phyloP scores from a whole-genome alignment of 78 protist genomes.

The Anaeramoeba flamelloides region DNA sequence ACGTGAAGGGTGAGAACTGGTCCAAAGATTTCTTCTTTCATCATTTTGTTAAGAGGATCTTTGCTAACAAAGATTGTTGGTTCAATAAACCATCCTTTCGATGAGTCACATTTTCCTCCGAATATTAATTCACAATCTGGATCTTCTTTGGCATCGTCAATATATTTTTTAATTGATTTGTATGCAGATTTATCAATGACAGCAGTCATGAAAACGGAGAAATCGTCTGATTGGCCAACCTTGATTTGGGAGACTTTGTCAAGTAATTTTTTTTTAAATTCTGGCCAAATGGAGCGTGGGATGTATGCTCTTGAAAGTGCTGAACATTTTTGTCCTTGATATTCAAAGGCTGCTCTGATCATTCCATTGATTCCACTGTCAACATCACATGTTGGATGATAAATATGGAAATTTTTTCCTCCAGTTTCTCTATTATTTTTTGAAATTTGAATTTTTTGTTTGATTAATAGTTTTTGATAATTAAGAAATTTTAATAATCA shows the following conservation, averaged over 20 bases:
- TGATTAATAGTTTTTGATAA: slow-evolving; percentile 9
- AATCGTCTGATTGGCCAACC: slow-evolving; percentile 21
- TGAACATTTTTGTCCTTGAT: slow-evolving; percentile 83
- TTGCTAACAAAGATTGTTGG: slow-evolving; percentile 62
- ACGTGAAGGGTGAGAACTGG: slow-evolving; percentile 71
- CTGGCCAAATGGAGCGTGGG: slow-evolving; percentile 52
- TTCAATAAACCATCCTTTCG: slow-evolving; percentile 63
- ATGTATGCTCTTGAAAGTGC: slow-evolving; percentile 69
- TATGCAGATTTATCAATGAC: slow-evolving; percentile 68
- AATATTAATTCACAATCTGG: slow-evolving; percentile 40
- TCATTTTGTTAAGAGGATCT: slow-evolving; percentile 42
- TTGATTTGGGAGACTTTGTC: slow-evolving; percentile 21
- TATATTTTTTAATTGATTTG: slow-evolving; percentile 38
- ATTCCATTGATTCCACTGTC: slow-evolving; percentile 13
- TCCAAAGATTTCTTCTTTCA: slow-evolving; percentile 80
- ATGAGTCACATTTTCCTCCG: slow-evolving; percentile 43
- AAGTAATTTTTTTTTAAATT: slow-evolving; percentile 3
- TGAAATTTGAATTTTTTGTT: slow-evolving; percentile 3
- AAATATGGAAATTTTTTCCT: slow-evolving; percentile 82
- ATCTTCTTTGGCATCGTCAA: slow-evolving; percentile 54
- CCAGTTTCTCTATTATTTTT: no score
- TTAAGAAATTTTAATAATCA: no score
- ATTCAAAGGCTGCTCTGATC: slow-evolving; percentile 71
- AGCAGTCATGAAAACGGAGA: slow-evolving; percentile 44
- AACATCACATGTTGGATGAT: slow-evolving; percentile 42